A percentile compares a stretch with the other conserved stretches of the same genome.
These are phyloP conservation scores for Polygonum aviculare DNA, from an alignment of 148 eudicot genomes.

Conservation along the genomic window DNA sequence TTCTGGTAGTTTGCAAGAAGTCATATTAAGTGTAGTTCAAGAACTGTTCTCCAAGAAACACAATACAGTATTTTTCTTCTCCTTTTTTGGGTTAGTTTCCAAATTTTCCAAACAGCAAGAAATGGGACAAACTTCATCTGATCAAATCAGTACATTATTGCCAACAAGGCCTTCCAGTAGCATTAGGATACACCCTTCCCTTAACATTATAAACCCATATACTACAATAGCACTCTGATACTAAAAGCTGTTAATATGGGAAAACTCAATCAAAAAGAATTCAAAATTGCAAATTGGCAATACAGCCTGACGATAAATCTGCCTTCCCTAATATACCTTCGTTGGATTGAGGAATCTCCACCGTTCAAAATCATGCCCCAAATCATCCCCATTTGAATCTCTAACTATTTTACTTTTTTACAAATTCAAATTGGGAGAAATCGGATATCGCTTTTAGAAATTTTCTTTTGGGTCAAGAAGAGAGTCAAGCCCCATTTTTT, in stretches of 20 bases:
- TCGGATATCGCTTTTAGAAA: too few relatives aligned
- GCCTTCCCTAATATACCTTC: neutral
- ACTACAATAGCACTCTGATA: slow-evolving; percentile 2
- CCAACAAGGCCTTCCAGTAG: neutral
- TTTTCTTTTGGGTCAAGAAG: too few relatives aligned
- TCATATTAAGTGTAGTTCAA: neutral
- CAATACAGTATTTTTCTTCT: too few relatives aligned
- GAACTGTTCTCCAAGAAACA: neutral
- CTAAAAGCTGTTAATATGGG: neutral
- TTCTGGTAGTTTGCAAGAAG: slow-evolving; percentile 39
- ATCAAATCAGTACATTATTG: neutral
- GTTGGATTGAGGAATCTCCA: neutral
- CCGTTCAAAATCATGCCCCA: too few relatives aligned
- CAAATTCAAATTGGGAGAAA: too few relatives aligned
- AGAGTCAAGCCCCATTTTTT: too few relatives aligned
- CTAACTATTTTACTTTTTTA: too few relatives aligned
- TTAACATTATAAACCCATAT: neutral
- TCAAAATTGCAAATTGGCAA: neutral
- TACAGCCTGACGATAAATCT: neutral
- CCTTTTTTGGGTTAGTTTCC: neutral
- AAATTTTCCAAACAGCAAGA: neutral
- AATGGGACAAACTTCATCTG: neutral
- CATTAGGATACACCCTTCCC: neutral
- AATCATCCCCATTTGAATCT: too few relatives aligned
- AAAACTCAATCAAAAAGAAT: neutral